Evolutionary conservation across 306 rosid species (phyloP), one percentile per base, ranked within the genome.

Genomic region (Pyrus communis): DNA sequence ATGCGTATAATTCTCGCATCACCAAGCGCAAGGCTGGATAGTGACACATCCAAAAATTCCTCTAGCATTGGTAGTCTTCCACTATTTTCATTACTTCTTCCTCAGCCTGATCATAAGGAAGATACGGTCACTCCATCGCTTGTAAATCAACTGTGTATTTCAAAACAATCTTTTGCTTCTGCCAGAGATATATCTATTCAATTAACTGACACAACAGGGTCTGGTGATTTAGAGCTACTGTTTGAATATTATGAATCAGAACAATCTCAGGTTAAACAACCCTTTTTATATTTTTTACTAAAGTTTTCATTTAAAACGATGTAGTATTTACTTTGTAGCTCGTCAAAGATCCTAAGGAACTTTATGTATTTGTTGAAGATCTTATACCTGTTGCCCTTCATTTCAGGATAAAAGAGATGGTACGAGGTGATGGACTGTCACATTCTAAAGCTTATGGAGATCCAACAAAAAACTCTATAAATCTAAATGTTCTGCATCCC

Each of bases 181-280:
- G 71, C 79, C 9, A 21, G 70, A 67, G 80, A 78, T 42, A 67
- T 62, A 69, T 70, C 82, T 59, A 67, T 71, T 87, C 83, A 69
- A 74, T 77, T 81, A 60, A 75, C 22, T 25, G 76, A 69, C 76
- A 71, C 83, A 64, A 57, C 61, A 8, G 74, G 60, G 42, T 67
- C 75, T 67, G 57, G 83, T 77, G 98, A 87, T 70, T 74, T 60
- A 31, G 97, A 91, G 78, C 89, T 89, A 69, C 84, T 91, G 74
- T 89, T 88, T 77, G 97, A 93, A 85, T 93, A 88, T 91, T 93
- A 91, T 87, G 98, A 93, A 84, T 58, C 69, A 67, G 89, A 87
- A 62, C 97, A 78, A 78, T 96, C 98, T 69, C 98, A 89, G 76
- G 89, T 83, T 84, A 89, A 97, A 76, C 84, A 11, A 65, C 90